Evolutionary conservation across 116 monocot genomes (phyloP), one percentile per base, ranked within the genome.

Genomic region (Zostera marina): DNA sequence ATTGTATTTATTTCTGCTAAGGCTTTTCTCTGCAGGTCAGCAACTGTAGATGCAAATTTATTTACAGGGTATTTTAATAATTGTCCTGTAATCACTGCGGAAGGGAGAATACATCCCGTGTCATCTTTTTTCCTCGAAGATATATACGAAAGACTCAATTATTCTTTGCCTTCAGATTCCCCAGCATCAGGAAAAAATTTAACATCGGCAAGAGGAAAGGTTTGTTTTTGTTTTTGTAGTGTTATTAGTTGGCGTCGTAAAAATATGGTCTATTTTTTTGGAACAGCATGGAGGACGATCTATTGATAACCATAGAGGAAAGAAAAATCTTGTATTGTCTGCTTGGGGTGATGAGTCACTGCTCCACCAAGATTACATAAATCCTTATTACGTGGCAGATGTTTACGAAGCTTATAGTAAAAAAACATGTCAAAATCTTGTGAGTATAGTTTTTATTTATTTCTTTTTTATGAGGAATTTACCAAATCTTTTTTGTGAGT

Each of bases 21-120:
- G 19, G 41, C 11, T 44, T 24, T 9, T 64, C 52, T 65, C 44
- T 53, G 20, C 41, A 86, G 81, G 96, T 96, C 96, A 54, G 96
- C 96, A 44, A 96, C 96, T 20, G 76, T 96, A 58, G 80, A 96
- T 59, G 73, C 96, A 53, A 78, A 53, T 62, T 68, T 96, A 62
- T 96, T 89, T 58, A 77, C 77, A 16, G 77, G 67, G 20, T 96
- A 96, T 53, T 89, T 89, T 66, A 82, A 82, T 44, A 72, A 74
- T 68, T 96, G 96, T 56, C 96, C 96, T 69, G 75, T 96, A 52
- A 69, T 96, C 61, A 73, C 15, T 47, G 96, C 76, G 42, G 75
- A 89, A 71, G 96, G 96, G 47, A 79, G 96, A 67, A 96, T 82
- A 58, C 78, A 89, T 76, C 88, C 96, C 22, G 96, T 96, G 61